Evolutionary conservation across 225 moss, liverwort and hornwort species (phyloP).

Genomic region (Physcomitrium patens): DNA sequence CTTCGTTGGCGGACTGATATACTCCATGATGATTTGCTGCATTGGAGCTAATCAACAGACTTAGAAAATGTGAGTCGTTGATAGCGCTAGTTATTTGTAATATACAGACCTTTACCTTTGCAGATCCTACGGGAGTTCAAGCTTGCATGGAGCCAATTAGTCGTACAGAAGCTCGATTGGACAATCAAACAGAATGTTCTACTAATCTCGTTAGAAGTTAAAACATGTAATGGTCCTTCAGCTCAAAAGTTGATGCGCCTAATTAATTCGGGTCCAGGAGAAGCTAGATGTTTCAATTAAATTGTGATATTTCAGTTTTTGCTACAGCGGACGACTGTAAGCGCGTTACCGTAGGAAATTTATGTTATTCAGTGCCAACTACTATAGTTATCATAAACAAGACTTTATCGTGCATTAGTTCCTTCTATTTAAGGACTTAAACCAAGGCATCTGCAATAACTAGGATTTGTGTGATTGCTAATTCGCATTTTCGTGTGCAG

Average conservation of each 20-base stretch:
- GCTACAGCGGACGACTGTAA: neutral
- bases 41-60: no score
- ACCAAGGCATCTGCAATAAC: neutral
- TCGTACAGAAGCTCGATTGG: no score
- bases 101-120: no score
- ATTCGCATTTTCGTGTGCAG: constrained; percentile 28
- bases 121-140: no score
- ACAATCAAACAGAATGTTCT: neutral
- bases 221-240: neutral
- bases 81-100: no score
- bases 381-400: neutral
- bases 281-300: neutral
- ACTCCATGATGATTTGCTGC: no score
- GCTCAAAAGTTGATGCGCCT: neutral
- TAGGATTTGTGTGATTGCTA: neutral
- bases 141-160: no score
- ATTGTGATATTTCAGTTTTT: neutral
- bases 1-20: no score
- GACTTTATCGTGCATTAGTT: neutral
- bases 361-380: neutral
- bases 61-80: no score
- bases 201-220: neutral
- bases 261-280: neutral
- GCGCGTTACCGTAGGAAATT: neutral
- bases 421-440: neutral